Evolutionary conservation across 2,329 filamentous ascomycete genomes (phyloP), one percentile per base, ranked within the genome.

Genomic region (Setomelanomma holmii): DNA sequence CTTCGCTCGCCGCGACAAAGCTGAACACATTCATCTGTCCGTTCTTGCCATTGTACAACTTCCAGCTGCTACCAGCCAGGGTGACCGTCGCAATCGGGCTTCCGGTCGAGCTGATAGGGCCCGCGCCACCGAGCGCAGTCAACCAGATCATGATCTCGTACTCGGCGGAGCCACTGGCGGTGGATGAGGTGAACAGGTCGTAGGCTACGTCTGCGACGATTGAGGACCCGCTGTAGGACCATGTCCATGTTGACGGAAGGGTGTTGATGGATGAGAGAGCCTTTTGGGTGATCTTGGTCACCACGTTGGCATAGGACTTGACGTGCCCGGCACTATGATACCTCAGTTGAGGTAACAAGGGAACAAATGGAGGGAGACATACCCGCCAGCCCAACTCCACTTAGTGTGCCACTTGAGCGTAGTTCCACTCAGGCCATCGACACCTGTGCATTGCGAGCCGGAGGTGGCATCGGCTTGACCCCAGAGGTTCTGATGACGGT

Each of bases 91-190:
- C 83, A 57, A 87, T 77, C 5, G 82, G 61, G 16, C 73, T 75
- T 44, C 84, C 84, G 24, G 78, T 85, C 44, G 69, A 78, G 49
- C 85, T 84, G 75, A 87, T 85, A 20, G 84, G 83, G 4, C 84
- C 83, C 1, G 82, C 83, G 44, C 81, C 80, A 21, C 82, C 84
- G 39, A 86, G 71, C 23, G 82, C 82, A 3, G 77, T 81, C 40
- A 87, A 76, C 86, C 86, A 89, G 59, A 89, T 79, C 86, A 89
- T 89, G 61, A 88, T 76, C 72, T 88, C 86, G 64, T 84, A 87
- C 61, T 84, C 76, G n/a, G 78, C 66, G 40, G 58, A 67, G 36
- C 76, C 78, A 23, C 73, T 72, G 1, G 82, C 77, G 16, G 76
- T 76, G 36, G 80, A 76, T 6, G 76, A 75, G 14, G 84, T 84